phyloP scores from a whole-genome alignment of 129 eudicot genomes.

The sunflower (Helianthus annuus) region DNA sequence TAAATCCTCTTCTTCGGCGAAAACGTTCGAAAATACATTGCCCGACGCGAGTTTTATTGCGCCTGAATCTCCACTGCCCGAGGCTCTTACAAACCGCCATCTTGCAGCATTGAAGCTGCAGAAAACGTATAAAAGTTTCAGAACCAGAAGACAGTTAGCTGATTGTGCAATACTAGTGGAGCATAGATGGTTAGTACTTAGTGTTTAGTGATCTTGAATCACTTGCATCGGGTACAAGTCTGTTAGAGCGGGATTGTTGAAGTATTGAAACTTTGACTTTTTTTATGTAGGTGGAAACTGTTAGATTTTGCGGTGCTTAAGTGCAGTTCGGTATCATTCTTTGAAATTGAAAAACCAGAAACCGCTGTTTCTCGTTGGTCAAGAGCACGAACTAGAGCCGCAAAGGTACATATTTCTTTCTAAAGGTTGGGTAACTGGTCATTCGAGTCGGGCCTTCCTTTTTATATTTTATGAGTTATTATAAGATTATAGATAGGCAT shows the following conservation, averaged over 20 bases:
- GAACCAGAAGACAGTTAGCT: conserved; percentile 78
- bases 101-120: conserved; percentile 76
- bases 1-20: conserved; percentile 28
- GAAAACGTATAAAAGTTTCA: conserved; percentile 81
- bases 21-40: conserved; percentile 14
- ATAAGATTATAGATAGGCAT: background rate
- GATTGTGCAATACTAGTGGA: conserved; percentile 86
- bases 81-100: conserved; percentile 33
- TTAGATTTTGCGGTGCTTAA: conserved; percentile 78
- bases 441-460: background rate
- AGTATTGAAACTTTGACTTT: conserved; percentile 1
- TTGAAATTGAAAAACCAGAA: conserved; percentile 69
- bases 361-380: conserved; percentile 83
- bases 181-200: conserved; percentile 72
- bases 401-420: conserved; percentile 51
- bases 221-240: background rate
- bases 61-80: conserved; percentile 32
- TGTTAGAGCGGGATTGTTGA: background rate
- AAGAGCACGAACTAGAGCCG: conserved; percentile 75
- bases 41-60: conserved; percentile 7
- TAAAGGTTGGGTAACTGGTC: background rate
- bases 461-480: background rate
- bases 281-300: conserved; percentile 74
- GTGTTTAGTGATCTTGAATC: conserved; percentile 30
- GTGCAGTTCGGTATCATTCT: conserved; percentile 69